Conservation (phyloP, 169 alveolate genomes). For the Plasmodium gonderi region DNA sequence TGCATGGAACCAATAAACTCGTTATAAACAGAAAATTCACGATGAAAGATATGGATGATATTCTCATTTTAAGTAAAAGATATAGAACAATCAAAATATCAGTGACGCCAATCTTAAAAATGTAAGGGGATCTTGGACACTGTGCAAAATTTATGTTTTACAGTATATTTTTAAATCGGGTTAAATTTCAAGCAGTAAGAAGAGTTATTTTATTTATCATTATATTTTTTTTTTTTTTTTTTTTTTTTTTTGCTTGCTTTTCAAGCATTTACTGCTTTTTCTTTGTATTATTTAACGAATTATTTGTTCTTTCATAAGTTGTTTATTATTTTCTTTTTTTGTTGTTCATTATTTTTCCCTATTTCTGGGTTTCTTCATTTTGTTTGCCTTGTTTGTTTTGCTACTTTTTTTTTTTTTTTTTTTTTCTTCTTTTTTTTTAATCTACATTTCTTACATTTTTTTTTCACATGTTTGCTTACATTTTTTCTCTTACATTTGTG, state of each 20-base stretch:
- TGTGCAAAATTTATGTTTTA: neutral
- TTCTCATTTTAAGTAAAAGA: conserved; percentile 21
- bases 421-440: neutral
- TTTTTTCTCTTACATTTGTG: neutral
- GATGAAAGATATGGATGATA: neutral
- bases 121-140: neutral
- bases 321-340: too few species aligned
- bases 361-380: neutral
- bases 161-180: too few species aligned
- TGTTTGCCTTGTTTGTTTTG: neutral
- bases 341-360: too few species aligned
- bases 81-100: neutral
- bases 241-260: too few species aligned
- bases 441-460: neutral
- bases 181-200: too few species aligned
- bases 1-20: conserved; percentile 1
- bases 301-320: too few species aligned
- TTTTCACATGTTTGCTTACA: neutral
- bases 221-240: too few species aligned
- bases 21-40: neutral
- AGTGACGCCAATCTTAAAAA: neutral
- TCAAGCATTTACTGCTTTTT: too few species aligned
- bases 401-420: neutral
- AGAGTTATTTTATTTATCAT: too few species aligned
- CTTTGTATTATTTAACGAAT: too few species aligned